Base-by-base conservation (phyloP, 2,329 filamentous ascomycete species). In the Ophiostoma sp. region DNA sequence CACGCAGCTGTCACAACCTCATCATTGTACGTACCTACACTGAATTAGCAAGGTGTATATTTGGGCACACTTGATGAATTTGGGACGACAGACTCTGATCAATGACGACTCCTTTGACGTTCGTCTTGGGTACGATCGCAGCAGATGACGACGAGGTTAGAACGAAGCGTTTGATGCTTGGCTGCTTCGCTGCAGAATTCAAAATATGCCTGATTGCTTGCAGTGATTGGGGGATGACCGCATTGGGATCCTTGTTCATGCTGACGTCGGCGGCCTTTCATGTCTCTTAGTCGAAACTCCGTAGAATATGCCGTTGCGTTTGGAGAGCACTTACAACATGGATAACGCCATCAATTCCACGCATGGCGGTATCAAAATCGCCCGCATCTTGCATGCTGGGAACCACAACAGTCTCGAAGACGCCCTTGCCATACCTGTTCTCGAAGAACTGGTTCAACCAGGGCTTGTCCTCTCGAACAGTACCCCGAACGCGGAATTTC, bases 401-500 rank as follows among this genome's bases (percentile, higher is more conserved):
- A 33, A 59, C 12, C 25, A 33, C 55, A 33, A 59, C 12, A 33
- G 25, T 33, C 55, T 59, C 55, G 25, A 85, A 82, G 0, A 75
- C 77, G 17, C 79, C 82, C 0, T 73, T 39, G 70, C 82, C 80
- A n/a, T 79, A 77, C 25, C 80, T 76, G 7, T 80, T 79, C 19
- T 82, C 81, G 0, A 78, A 70, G 0, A 76, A 72, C 1, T 59
- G 45, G 50, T 73, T 68, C 28, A 75, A 68, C 33, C 42, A 73
- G 0, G 78, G 71, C 39, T 77, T 78, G 0, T 74, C 36, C 63
- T 80, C 76, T 0, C 85, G 83, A 17, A 82, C 82, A 1, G 83
- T 84, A 0, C 84, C 85, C 17, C 84, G 83, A 19, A 87, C 85
- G 3, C 79, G 80, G 75, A 83, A 86, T 7, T 84, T 84, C 0